These are phyloP conservation scores for Macrophomina pseudophaseolina DNA, from an alignment of 2,329 filamentous ascomycete species.

Conservation along the genomic window DNA sequence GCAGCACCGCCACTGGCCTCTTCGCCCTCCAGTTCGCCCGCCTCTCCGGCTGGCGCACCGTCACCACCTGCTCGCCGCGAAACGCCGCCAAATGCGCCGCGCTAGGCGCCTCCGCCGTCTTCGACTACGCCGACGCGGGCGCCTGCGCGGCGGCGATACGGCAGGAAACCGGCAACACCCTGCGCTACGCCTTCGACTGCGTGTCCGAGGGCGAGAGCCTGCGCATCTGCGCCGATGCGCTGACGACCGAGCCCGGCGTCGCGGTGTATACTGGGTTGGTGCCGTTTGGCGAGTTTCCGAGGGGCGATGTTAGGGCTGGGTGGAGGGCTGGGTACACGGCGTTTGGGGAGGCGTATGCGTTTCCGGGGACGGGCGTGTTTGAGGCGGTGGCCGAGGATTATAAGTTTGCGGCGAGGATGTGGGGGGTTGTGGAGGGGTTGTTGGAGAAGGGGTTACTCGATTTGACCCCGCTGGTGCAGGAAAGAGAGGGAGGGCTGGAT, in stretches of 20 bases:
- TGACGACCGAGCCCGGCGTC: conserved; percentile 36
- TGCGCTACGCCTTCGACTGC: conserved; percentile 56
- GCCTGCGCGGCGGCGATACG: conserved; percentile 54
- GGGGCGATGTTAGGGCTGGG: conserved; percentile 51
- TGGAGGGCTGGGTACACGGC: conserved; percentile 50
- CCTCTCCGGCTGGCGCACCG: conserved; percentile 12
- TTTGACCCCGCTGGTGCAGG: conserved; percentile 35
- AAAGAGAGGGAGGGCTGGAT: conserved; percentile 36
- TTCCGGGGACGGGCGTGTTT: neutral
- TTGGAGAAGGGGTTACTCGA: conserved; percentile 39
- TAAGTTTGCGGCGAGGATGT: conserved; percentile 37
- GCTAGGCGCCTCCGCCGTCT: conserved; percentile 32
- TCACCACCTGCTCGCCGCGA: conserved; percentile 26
- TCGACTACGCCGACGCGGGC: conserved; percentile 56
- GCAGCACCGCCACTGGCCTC: conserved; percentile 56
- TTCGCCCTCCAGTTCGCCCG: conserved; percentile 56
- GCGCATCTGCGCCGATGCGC: conserved; percentile 48
- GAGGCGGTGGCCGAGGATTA: conserved; percentile 34
- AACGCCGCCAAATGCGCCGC: conserved; percentile 16
- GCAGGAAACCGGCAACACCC: conserved; percentile 48
- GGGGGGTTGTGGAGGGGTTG: conserved; percentile 33
- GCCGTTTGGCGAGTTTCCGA: conserved; percentile 38
- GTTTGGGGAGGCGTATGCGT: conserved; percentile 46
- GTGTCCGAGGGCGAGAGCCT: conserved; percentile 48
- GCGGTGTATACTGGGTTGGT: conserved; percentile 50